Conservation (phyloP, 179 eudicot genomes). For the Gypsophila paniculata region DNA sequence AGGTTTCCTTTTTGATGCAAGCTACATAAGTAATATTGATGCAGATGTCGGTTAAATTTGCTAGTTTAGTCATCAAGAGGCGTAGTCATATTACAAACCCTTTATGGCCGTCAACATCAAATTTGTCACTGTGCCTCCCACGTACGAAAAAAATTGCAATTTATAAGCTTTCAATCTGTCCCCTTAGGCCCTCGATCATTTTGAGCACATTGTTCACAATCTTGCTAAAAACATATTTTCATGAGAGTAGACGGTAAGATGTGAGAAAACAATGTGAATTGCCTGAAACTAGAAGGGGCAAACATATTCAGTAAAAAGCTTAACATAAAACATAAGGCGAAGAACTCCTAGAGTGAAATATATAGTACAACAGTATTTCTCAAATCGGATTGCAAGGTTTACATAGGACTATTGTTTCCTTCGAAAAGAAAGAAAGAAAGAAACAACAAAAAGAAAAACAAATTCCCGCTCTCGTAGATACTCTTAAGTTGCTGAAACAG, state of each 20-base stretch:
- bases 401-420: conserved; percentile 2
- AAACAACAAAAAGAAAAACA: background rate
- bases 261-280: background rate
- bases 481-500: conserved; percentile 16
- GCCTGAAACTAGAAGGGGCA: background rate
- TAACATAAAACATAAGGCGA: background rate
- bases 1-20: too few species aligned
- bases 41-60: too few species aligned
- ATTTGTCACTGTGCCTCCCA: too few species aligned
- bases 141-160: too few species aligned
- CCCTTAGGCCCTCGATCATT: too few species aligned
- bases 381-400: background rate
- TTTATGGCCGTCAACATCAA: too few species aligned
- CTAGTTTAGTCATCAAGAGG: too few species aligned
- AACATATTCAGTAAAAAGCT: background rate
- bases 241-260: background rate
- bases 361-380: conserved; percentile 12
- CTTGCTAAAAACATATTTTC: background rate
- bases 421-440: background rate
- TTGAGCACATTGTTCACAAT: too few species aligned
- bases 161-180: too few species aligned
- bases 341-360: conserved; percentile 5
- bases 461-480: conserved; percentile 11
- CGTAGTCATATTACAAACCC: too few species aligned
- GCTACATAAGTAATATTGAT: too few species aligned